These are phyloP conservation scores for Saturnispora saitoi DNA, from an alignment of 805 yeast species.

Conservation along the genomic window DNA sequence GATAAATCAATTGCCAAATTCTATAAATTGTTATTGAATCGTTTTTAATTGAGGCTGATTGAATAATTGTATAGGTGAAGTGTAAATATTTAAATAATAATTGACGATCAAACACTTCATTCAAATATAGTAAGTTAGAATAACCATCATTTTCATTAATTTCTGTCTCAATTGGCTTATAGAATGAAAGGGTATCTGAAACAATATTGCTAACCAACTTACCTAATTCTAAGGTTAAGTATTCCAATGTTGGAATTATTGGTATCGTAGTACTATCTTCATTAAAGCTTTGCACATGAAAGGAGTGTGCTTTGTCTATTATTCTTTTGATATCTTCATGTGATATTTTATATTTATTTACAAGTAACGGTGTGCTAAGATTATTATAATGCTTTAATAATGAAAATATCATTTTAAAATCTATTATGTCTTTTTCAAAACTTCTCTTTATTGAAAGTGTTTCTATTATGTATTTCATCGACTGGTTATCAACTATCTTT, in stretches of 20 bases:
- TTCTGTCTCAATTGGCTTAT: constrained; percentile 2
- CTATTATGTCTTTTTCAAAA: constrained; percentile 4
- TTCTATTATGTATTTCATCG: constrained; percentile 8
- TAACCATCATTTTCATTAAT: background rate
- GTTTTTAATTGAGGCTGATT: constrained; percentile 16
- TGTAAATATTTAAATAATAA: constrained; percentile 22
- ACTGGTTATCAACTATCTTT: background rate
- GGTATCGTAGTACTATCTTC: background rate
- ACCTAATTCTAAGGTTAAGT: constrained; percentile 16
- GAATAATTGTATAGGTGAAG: constrained; percentile 23
- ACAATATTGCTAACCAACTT: constrained; percentile 8
- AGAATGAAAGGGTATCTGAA: constrained; percentile 10
- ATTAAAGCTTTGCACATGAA: background rate
- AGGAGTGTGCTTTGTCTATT: constrained; percentile 12
- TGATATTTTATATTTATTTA: constrained; percentile 1
- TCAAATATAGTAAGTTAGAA: constrained; percentile 6
- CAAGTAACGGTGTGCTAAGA: constrained; percentile 6
- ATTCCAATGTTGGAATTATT: constrained; percentile 5
- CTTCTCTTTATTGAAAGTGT: constrained; percentile 11
- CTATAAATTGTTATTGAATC: constrained; percentile 24
- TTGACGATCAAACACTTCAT: constrained; percentile 13
- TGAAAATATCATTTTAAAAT: constrained; percentile 8
- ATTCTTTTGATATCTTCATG: constrained; percentile 7
- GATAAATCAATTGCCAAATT: constrained; percentile 23
- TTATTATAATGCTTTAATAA: constrained; percentile 11